Evolutionary conservation across 164 flowering plant genomes (phyloP), one percentile per base, ranked within the genome.

Genomic region (Nelumbo lutea): DNA sequence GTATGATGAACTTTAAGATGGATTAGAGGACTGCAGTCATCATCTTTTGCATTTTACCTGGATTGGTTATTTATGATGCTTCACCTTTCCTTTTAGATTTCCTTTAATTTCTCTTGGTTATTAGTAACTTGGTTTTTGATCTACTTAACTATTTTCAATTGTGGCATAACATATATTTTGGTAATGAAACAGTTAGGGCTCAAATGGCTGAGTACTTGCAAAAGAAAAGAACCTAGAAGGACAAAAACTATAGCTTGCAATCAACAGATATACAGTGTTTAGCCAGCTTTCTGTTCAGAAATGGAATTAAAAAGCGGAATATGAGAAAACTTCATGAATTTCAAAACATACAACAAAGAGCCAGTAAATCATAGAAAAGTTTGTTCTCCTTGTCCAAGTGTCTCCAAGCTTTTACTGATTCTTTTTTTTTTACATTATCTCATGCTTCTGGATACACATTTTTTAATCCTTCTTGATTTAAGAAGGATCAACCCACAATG

Each of bases 271-370:
- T 65, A 51, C 65, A 66, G 47, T 46, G 56, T 67, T 42, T 70
- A 39, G 91, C 88, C 59, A 92, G 89, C 76, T 66, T 79, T 64
- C 51, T 68, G 69, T 90, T 84, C 74, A 81, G 84, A 80, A 71
- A 76, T 67, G 94, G 91, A 55, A 86, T 88, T 60, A 85, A 76
- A 82, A 83, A 65, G 76, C 79, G 79, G 13, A 81, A 90, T 65
- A 68, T 68, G 52, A 72, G 80, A 45, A 73, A 72, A 58, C 73
- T 90, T 71, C 77, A 42, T 59, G 72, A 78, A 45, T 73, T 57
- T 62, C 83, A 70, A 76, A 63, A 73, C 57, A 67, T 62, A 66
- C 67, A 57, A 53, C 66, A 64, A 70, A 73, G 9, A 10, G 62
- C 68, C 15, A 52, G 48, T 43, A 63, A 59, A 64, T 46, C 47